phyloP scores from a whole-genome alignment of 2,329 filamentous ascomycete species.

The Hypomyces perniciosus region DNA sequence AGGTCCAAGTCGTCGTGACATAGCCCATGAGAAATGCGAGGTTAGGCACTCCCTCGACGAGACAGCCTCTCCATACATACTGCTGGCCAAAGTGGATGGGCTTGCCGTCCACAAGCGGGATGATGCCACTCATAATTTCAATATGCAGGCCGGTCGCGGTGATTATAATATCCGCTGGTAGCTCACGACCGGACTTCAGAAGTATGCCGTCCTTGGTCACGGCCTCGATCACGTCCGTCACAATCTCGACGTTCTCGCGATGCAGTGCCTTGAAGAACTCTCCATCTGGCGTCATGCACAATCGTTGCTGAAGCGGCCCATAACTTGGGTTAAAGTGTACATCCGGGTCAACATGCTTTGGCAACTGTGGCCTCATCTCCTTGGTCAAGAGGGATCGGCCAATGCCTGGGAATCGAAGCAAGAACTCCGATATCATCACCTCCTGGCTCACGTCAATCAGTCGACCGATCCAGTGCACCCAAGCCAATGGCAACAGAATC shows the following conservation, averaged over 20 bases:
- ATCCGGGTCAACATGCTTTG: constrained; percentile 46
- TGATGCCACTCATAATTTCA: constrained; percentile 48
- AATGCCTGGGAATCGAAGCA: constrained; percentile 21
- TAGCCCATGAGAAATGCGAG: constrained; percentile 57
- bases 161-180: constrained; percentile 61
- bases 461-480: constrained; percentile 43
- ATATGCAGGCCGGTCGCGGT: constrained; percentile 63
- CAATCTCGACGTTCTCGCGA: constrained; percentile 38
- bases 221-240: constrained; percentile 47
- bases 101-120: constrained; percentile 48
- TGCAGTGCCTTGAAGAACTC: constrained; percentile 50
- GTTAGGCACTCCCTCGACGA: constrained; percentile 64
- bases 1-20: constrained; percentile 60
- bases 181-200: constrained; percentile 40
- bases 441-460: constrained; percentile 43
- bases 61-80: constrained; percentile 57
- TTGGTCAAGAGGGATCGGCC: constrained; percentile 31
- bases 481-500: constrained; percentile 39
- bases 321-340: constrained; percentile 61
- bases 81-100: constrained; percentile 42
- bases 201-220: constrained; percentile 43
- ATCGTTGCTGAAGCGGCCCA: constrained; percentile 65
- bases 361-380: constrained; percentile 44
- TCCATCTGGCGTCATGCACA: constrained; percentile 59
- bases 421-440: constrained; percentile 32